Evolutionary conservation across 164 flowering plant species (phyloP), one percentile per base, ranked within the genome.

Genomic region (Pachysandra terminalis): DNA sequence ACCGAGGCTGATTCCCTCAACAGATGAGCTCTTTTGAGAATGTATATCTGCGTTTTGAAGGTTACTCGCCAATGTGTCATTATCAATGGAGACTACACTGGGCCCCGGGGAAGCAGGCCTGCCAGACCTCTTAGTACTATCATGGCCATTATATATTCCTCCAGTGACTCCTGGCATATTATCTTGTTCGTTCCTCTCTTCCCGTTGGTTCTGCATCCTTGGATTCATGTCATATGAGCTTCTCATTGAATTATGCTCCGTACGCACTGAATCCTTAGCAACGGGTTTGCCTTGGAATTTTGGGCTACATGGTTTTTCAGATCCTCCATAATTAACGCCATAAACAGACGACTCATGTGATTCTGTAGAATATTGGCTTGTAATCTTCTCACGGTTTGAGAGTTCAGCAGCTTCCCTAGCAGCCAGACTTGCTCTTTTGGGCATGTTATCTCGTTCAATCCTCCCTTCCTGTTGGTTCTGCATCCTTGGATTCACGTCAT

Each of bases 1-100:
- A 45, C 56, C 63, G 10, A 58, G 28, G 49, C 73, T 71, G 35
- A 24, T 26, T 21, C 64, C 59, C 56, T 74, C 76, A 63, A 61
- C 68, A 68, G 73, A 74, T 23, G 81, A 67, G 52, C 70, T 73
- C 41, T 53, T 73, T 59, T 60, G 85, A 69, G 74, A 65, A 78
- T 77, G 65, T 24, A 12, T 52, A 61, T 77, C 88, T 56, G 35
- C 59, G 27, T 32, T 71, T 63, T 65, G 69, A 54, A 21, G 21
- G 68, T 55, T 59, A 71, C 49, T 72, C 32, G 22, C 68, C 13
- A 22, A 45, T 21, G 52, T 37, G 3, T 70, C 68, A 55, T 78
- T 74, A 61, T 71, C 68, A 64, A 57, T 41, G 28, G 77, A 78
- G 53, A 60, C 60, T 56, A 56, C 35, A 59, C 35, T 64, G 21